Conservation (phyloP, 805 yeast species). For the Hanseniaspora pseudoguilliermondii region DNA sequence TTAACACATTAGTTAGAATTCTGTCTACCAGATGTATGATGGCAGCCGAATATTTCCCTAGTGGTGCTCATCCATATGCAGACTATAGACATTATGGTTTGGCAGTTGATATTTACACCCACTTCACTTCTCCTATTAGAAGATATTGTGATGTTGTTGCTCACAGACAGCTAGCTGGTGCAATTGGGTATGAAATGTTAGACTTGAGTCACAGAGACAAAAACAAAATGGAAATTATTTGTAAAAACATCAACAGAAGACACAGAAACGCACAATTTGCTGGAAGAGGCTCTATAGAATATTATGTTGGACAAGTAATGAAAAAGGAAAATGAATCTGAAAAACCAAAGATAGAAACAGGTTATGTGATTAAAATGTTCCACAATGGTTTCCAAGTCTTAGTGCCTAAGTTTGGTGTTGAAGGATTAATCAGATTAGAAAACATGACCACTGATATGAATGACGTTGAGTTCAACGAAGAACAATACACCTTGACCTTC, state of each 20-base stretch:
- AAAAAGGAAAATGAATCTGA: conserved; percentile 33
- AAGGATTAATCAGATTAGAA: conserved; percentile 77
- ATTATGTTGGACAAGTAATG: conserved; percentile 96
- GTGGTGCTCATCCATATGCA: conserved; percentile 78
- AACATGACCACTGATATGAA: conserved; percentile 52
- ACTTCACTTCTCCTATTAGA: conserved; percentile 95
- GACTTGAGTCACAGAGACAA: conserved; percentile 78
- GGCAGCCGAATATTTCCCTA: conserved; percentile 94
- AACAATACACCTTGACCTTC: conserved; percentile 55
- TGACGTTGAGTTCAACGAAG: conserved; percentile 62
- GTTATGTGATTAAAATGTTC: conserved; percentile 83
- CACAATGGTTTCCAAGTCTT: conserved; percentile 88
- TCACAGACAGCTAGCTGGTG: conserved; percentile 96
- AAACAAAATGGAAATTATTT: conserved; percentile 74
- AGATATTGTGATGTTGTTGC: conserved; percentile 97
- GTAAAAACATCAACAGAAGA: conserved; percentile 78
- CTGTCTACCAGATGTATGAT: conserved; percentile 98
- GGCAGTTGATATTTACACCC: conserved; percentile 95
- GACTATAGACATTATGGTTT: conserved; percentile 94
- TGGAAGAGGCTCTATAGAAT: conserved; percentile 94
- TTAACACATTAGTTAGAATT: conserved; percentile 84
- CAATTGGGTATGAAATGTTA: conserved; percentile 82
- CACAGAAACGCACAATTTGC: conserved; percentile 98
- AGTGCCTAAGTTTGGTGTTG: conserved; percentile 93
- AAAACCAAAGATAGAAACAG: conserved; percentile 68